A percentile compares a stretch with the other conserved stretches of the same genome.
Evolutionary conservation across 495 filamentous ascomycete species (phyloP).

Genomic region (Xylaria longipes): DNA sequence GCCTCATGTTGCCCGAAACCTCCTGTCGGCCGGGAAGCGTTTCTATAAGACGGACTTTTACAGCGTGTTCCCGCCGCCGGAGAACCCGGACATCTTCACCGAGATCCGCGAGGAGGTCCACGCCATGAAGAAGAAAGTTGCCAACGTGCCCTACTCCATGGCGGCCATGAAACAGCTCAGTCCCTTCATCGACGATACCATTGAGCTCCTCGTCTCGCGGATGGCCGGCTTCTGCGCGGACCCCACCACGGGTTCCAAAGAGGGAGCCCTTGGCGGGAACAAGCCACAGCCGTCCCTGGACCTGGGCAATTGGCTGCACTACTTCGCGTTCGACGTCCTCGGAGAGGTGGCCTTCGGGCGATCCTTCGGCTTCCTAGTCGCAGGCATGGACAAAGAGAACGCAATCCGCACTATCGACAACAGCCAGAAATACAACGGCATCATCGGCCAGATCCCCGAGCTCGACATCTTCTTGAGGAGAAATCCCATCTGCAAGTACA

Average conservation of each 20-base stretch:
- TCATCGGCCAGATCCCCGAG: constrained; percentile 59
- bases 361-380: constrained; percentile 67
- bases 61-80: constrained; percentile 60
- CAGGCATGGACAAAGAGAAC: constrained; percentile 63
- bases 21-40: constrained; percentile 58
- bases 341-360: constrained; percentile 68
- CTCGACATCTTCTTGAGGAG: constrained; percentile 53
- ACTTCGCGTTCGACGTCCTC: constrained; percentile 64
- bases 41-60: constrained; percentile 65
- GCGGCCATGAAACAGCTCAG: constrained; percentile 58
- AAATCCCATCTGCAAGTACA: constrained; percentile 55
- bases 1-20: constrained; percentile 53
- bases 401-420: constrained; percentile 61
- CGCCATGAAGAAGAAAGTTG: constrained; percentile 62
- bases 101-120: constrained; percentile 61
- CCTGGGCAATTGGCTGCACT: constrained; percentile 59
- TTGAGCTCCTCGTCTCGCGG: constrained; percentile 48
- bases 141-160: constrained; percentile 61
- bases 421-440: constrained; percentile 61
- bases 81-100: constrained; percentile 67
- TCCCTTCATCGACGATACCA: constrained; percentile 56
- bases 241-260: constrained; percentile 33
- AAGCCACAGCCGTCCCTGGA: constrained; percentile 43
- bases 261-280: constrained; percentile 34
- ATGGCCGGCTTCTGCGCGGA: constrained; percentile 46